Percentiles rank a stretch among this genome's conserved stretches.
These are phyloP conservation scores for Neurospora tetraspora DNA, from an alignment of 495 filamentous ascomycete genomes.

Conservation along the genomic window DNA sequence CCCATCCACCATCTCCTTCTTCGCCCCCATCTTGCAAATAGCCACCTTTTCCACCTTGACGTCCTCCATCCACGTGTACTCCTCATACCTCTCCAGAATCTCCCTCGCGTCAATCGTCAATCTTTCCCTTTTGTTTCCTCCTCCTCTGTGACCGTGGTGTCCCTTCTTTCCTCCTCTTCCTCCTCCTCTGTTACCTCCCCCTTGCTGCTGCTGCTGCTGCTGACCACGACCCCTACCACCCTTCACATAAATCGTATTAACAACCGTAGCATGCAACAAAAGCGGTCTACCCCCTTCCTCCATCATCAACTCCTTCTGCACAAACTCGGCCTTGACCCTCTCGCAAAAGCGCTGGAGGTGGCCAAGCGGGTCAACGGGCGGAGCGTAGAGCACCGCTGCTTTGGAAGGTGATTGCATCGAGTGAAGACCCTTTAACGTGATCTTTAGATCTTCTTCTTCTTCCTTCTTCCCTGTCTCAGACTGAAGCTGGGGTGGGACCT, in stretches of 20 bases:
- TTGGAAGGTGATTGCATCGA: conserved; percentile 35
- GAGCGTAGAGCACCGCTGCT: conserved; percentile 36
- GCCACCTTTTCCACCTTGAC: conserved; percentile 52
- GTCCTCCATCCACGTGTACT: conserved; percentile 51
- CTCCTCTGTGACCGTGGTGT: conserved; percentile 8
- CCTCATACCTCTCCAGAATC: conserved; percentile 41
- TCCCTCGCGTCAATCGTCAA: conserved; percentile 43
- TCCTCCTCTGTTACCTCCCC: conserved; percentile 8
- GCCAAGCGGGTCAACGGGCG: conserved; percentile 42
- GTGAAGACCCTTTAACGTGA: conserved; percentile 38
- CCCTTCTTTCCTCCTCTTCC: conserved; percentile 23
- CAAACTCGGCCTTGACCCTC: conserved; percentile 49
- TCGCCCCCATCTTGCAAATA: conserved; percentile 73
- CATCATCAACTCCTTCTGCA: conserved; percentile 49
- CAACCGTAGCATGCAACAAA: conserved; percentile 71
- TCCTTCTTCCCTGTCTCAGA: not conserved
- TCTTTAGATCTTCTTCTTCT: conserved; percentile 7
- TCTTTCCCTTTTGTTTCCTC: conserved; percentile 15
- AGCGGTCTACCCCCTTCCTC: conserved; percentile 51
- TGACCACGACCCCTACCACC: conserved; percentile 9
- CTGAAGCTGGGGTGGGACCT: not conserved
- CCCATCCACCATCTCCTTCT: conserved; percentile 35
- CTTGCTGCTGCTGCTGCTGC: not conserved
- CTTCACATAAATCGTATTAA: conserved; percentile 78
- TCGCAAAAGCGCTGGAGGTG: conserved; percentile 55